Conservation (phyloP, 768 basidiomycete species). For the Thelephora ganbajun region DNA sequence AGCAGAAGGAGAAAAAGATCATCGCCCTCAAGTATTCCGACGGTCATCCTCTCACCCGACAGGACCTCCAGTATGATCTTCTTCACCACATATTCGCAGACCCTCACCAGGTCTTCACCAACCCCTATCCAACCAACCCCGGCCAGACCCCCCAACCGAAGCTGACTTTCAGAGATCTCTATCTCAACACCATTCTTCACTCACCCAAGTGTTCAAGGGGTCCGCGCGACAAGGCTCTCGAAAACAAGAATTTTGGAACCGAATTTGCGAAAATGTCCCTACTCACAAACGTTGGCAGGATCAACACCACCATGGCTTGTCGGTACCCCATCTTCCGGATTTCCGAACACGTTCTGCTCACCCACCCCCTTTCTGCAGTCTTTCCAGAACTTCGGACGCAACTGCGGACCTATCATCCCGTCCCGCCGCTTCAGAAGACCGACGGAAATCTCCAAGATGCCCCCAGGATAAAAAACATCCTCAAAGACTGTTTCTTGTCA, state of each 20-base stretch:
- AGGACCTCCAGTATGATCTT: constrained; percentile 51
- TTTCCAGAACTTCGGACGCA: constrained; percentile 73
- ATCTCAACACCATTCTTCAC: constrained; percentile 31
- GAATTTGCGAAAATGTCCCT: constrained; percentile 68
- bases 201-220: constrained; percentile 58
- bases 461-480: constrained; percentile 61
- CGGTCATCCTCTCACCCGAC: constrained; percentile 51
- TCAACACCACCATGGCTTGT: constrained; percentile 81
- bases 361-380: constrained; percentile 25
- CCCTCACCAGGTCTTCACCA: constrained; percentile 41
- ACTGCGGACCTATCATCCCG: constrained; percentile 64
- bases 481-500: constrained; percentile 45
- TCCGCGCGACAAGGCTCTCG: constrained; percentile 58
- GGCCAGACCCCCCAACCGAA: constrained; percentile 13
- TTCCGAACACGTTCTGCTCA: neutral
- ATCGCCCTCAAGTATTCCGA: constrained; percentile 37
- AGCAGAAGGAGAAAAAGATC: constrained; percentile 21
- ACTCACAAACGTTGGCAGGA: constrained; percentile 64
- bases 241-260: constrained; percentile 39
- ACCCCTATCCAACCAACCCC: constrained; percentile 39
- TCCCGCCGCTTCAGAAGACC: constrained; percentile 57
- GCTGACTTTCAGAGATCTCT: constrained; percentile 34
- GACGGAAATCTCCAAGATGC: constrained; percentile 65
- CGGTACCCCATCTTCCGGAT: constrained; percentile 15
- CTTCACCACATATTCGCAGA: constrained; percentile 28